phyloP scores from a whole-genome alignment of 495 filamentous ascomycete species.

The Tuber indicum region DNA sequence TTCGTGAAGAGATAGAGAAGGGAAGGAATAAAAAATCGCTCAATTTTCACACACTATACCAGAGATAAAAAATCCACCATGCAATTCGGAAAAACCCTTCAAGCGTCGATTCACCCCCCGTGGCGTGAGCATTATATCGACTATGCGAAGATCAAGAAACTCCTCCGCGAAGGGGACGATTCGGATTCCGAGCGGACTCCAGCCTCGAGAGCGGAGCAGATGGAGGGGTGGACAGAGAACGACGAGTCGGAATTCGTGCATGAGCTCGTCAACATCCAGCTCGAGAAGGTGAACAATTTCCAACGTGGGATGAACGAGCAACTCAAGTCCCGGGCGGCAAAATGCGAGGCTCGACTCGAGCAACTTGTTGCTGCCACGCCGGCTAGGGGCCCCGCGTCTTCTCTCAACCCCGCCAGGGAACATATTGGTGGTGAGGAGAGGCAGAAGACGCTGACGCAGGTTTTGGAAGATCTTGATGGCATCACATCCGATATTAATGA shows the following conservation, averaged over 20 bases:
- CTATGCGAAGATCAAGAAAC: slow-evolving; percentile 81
- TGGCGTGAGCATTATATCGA: slow-evolving; percentile 94
- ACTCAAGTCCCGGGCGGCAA: slow-evolving; percentile 52
- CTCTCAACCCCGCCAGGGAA: not conserved
- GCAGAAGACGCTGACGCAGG: slow-evolving; percentile 56
- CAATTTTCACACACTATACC: not conserved
- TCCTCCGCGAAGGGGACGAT: slow-evolving; percentile 73
- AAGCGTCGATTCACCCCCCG: slow-evolving; percentile 69
- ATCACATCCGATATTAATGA: slow-evolving; percentile 89
- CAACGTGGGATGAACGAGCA: slow-evolving; percentile 67
- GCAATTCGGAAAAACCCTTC: slow-evolving; percentile 87
- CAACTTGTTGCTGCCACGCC: slow-evolving; percentile 43
- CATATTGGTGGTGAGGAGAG: slow-evolving; percentile 46
- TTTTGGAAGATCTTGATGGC: slow-evolving; percentile 68
- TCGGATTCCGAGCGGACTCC: slow-evolving; percentile 32
- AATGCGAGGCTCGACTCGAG: slow-evolving; percentile 51
- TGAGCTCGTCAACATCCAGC: slow-evolving; percentile 84
- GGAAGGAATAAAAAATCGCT: not conserved
- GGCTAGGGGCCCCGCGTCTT: not conserved
- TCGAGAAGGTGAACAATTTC: slow-evolving; percentile 92
- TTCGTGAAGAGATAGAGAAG: not conserved
- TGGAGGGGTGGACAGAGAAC: slow-evolving; percentile 76
- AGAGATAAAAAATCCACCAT: slow-evolving; percentile 48
- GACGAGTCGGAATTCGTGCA: slow-evolving; percentile 92
- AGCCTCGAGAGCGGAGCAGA: slow-evolving; percentile 43